A percentile compares a stretch with the other conserved stretches of the same genome.
phyloP scores from a whole-genome alignment of 345 rosid genomes.

The Noccaea caerulescens region DNA sequence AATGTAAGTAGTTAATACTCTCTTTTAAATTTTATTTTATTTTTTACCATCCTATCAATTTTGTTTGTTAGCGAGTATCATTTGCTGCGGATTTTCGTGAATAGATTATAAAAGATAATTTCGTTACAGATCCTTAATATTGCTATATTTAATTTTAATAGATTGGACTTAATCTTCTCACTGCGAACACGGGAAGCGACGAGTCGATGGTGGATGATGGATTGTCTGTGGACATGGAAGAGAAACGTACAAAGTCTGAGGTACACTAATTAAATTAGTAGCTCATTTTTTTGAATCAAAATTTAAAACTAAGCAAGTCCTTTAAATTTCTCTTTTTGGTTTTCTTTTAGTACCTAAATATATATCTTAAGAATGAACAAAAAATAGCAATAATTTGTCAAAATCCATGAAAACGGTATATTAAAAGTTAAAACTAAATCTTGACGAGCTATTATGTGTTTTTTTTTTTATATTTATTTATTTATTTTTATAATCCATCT shows the following conservation, averaged over 20 bases:
- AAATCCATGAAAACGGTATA: not conserved
- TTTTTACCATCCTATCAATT: not conserved
- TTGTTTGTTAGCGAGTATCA: not conserved
- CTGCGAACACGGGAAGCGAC: constrained; percentile 76
- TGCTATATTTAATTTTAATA: constrained; percentile 25
- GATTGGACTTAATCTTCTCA: constrained; percentile 84
- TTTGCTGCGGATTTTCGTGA: not conserved
- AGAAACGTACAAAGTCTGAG: constrained; percentile 65
- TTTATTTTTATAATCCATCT: not conserved
- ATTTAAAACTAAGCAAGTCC: too few relatives aligned
- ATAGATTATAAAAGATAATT: not conserved
- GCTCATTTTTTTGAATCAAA: not conserved
- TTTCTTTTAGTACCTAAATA: not conserved
- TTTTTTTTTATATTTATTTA: too few relatives aligned
- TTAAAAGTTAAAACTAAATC: not conserved
- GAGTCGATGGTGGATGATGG: constrained; percentile 88
- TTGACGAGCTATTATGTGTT: not conserved
- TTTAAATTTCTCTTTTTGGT: too few relatives aligned
- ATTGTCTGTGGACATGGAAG: constrained; percentile 66
- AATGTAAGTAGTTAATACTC: constrained; percentile 57
- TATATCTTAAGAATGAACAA: not conserved
- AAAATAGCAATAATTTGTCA: not conserved
- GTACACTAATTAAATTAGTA: constrained; percentile 46
- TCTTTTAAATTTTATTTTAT: not conserved
- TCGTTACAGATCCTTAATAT: not conserved